A percentile compares a stretch with the other conserved stretches of the same genome.
Evolutionary conservation across 169 alveolate genomes (phyloP).

Genomic region (Plasmodium berghei): DNA sequence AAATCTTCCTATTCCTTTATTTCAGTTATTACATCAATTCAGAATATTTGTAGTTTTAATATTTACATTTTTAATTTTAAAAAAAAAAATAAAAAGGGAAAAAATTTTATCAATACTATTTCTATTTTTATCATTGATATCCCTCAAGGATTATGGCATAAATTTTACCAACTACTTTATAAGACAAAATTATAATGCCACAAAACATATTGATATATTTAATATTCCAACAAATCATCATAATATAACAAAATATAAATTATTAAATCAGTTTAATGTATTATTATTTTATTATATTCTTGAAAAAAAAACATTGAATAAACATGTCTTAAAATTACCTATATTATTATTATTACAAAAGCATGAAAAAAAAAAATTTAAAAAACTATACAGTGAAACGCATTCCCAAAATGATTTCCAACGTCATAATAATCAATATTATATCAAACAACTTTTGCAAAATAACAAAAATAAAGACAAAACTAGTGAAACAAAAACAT

Average conservation of each 20-base stretch:
- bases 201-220: background rate
- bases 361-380: background rate
- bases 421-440: background rate
- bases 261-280: background rate
- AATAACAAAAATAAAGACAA: background rate
- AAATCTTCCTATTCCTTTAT: conserved; percentile 54
- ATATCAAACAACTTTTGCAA: background rate
- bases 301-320: background rate
- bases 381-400: too few relatives aligned
- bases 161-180: background rate
- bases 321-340: background rate
- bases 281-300: background rate
- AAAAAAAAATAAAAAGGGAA: conserved; percentile 14
- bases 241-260: background rate
- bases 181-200: background rate
- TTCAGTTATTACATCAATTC: conserved; percentile 57
- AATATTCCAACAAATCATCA: background rate
- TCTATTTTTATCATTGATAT: conserved; percentile 37
- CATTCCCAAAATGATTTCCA: background rate
- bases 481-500: background rate
- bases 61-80: conserved; percentile 43
- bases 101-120: conserved; percentile 38
- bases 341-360: background rate
- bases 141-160: conserved; percentile 54
- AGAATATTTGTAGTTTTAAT: conserved; percentile 29